Percentiles rank a stretch among this genome's conserved stretches.
phyloP scores from a whole-genome alignment of 208 protist species.

The Acanthamoeba pearcei region DNA sequence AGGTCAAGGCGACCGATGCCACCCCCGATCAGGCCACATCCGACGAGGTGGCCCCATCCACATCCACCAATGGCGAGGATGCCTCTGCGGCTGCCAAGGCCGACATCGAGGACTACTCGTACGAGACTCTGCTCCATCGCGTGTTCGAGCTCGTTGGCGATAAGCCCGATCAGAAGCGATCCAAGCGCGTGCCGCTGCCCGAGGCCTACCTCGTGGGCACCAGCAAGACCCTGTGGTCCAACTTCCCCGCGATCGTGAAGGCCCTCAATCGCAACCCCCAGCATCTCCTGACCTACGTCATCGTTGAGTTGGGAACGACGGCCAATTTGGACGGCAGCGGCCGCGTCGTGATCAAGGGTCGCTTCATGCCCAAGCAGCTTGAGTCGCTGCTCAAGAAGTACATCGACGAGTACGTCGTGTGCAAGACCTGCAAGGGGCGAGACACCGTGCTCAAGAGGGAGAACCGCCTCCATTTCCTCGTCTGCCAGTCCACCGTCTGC shows the following conservation, averaged over 20 bases:
- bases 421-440: slow-evolving; percentile 87
- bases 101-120: slow-evolving; percentile 62
- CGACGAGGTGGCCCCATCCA: not conserved
- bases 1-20: slow-evolving; percentile 2
- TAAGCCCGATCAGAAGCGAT: slow-evolving; percentile 64
- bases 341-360: slow-evolving; percentile 88
- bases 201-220: slow-evolving; percentile 83
- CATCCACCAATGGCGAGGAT: slow-evolving; percentile 19
- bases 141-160: slow-evolving; percentile 50
- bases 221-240: slow-evolving; percentile 87
- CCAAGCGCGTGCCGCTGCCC: slow-evolving; percentile 79
- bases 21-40: not conserved
- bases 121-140: slow-evolving; percentile 60
- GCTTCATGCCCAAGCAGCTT: slow-evolving; percentile 89
- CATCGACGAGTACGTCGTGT: slow-evolving; percentile 90
- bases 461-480: slow-evolving; percentile 64
- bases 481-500: slow-evolving; percentile 56
- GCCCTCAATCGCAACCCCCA: slow-evolving; percentile 84
- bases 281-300: slow-evolving; percentile 87
- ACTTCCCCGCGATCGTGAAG: slow-evolving; percentile 83
- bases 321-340: slow-evolving; percentile 89
- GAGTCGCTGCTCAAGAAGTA: slow-evolving; percentile 89
- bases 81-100: not conserved
- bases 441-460: slow-evolving; percentile 87
- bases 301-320: slow-evolving; percentile 88